Conservation (phyloP, 2,329 filamentous ascomycete species). For the Aspergillus chevalieri region DNA sequence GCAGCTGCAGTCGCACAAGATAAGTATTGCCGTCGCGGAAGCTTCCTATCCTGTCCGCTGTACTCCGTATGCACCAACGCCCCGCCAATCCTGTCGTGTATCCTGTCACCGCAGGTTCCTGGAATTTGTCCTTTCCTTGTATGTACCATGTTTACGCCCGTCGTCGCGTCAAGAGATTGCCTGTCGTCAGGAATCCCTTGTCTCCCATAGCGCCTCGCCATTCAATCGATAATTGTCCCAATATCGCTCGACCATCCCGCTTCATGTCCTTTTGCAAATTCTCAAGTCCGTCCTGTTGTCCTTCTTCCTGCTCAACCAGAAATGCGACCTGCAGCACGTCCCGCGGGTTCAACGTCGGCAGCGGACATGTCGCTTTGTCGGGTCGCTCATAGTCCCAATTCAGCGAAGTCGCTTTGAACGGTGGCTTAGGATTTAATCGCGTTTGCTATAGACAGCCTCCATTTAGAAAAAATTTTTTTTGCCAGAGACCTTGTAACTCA, state of each 20-base stretch:
- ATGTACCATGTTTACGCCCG: constrained; percentile 22
- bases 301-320: constrained; percentile 51
- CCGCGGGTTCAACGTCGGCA: constrained; percentile 51
- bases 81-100: constrained; percentile 1
- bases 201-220: constrained; percentile 91
- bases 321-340: constrained; percentile 63
- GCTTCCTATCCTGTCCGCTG: neutral
- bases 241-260: constrained; percentile 50
- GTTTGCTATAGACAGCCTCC: constrained; percentile 33
- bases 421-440: constrained; percentile 44
- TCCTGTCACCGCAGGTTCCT: neutral
- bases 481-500: constrained; percentile 19
- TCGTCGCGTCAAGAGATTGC: constrained; percentile 57
- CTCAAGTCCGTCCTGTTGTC: constrained; percentile 44
- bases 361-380: constrained; percentile 23
- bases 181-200: constrained; percentile 78
- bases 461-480: too few species aligned
- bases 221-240: constrained; percentile 77
- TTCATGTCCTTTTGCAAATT: constrained; percentile 46
- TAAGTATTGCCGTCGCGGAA: neutral
- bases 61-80: constrained; percentile 6
- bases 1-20: neutral
- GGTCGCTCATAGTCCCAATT: constrained; percentile 48
- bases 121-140: constrained; percentile 2
- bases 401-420: constrained; percentile 49